Evolutionary conservation across 2,329 filamentous ascomycete genomes (phyloP), one percentile per base, ranked within the genome.

Genomic region (Coniochaeta sp.): DNA sequence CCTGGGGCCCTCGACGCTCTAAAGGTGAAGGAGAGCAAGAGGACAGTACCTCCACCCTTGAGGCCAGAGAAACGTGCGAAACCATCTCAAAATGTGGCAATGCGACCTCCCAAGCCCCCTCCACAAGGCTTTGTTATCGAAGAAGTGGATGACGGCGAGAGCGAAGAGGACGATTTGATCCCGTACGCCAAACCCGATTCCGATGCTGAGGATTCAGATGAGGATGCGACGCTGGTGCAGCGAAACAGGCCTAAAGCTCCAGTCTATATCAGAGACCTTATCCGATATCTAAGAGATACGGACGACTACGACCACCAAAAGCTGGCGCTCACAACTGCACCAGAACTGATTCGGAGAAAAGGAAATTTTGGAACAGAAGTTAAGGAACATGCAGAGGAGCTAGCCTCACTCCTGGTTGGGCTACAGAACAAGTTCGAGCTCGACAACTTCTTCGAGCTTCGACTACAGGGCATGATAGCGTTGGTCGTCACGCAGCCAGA

Each of bases 151-250:
- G 81, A 82, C 1, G 81, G 84, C 0, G 81, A 83, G 1, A 80
- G 79, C 9, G 85, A 87, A 54, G 82, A 86, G 34, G 84, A 88
- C 17, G 89, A 90, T 62, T 77, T 98, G 1, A 78, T 85, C 2
- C 84, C 90, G 0, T 96, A 97, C 66, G 83, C 84, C 16, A 97
- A 96, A 71, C 91, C 91, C 0, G 90, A 91, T 68, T 92, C 90
- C 1, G 95, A 99, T 65, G 83, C 86, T 0, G 91, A 96, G 70
- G 95, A 99, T 70, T 93, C 91, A 0, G 92, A 97, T 60, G 93
- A 97, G 40, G 96, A 99, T 67, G 88, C 95, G 5, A 96, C 92
- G 0, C 78, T 96, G 19, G 82, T 98, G 55, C 88, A 89, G 60
- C 84, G 93, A 16, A 87, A 95, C 72, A 97, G 95, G 67, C 84